A percentile compares a stretch with the other conserved stretches of the same genome.
These are phyloP conservation scores for Tylopilus sp. DNA, from an alignment of 768 basidiomycete species.

Conservation along the genomic window DNA sequence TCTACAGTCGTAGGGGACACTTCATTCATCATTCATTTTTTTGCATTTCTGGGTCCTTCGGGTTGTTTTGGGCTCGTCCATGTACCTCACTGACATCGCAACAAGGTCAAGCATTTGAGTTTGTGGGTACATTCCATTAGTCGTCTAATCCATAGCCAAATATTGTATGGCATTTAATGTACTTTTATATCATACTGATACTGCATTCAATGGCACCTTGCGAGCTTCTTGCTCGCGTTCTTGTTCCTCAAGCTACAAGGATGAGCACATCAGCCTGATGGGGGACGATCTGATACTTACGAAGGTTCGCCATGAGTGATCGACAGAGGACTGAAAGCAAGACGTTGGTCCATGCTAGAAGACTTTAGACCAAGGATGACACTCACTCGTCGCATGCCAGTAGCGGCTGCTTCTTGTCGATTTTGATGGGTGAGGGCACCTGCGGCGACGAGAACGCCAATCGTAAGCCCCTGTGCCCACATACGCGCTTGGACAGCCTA, in stretches of 20 bases:
- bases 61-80: neutral
- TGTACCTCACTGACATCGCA: neutral
- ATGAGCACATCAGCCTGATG: neutral
- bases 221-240: conserved; percentile 21
- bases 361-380: too few relatives aligned
- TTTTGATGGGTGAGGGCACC: conserved; percentile 59
- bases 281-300: conserved; percentile 12
- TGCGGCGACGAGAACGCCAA: conserved; percentile 68
- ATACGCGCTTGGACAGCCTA: conserved; percentile 80
- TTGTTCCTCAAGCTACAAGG: conserved; percentile 27
- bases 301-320: conserved; percentile 29
- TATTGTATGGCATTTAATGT: neutral
- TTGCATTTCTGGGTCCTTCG: neutral
- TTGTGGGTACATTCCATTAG: neutral
- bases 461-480: conserved; percentile 84
- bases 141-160: neutral
- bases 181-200: neutral
- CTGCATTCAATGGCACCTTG: conserved; percentile 8
- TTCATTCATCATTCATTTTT: neutral
- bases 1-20: neutral
- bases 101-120: neutral
- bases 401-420: conserved; percentile 37
- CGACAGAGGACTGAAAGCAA: conserved; percentile 11
- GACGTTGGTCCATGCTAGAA: neutral
- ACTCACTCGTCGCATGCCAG: conserved; percentile 22